Evolutionary conservation across 2,329 filamentous ascomycete species (phyloP).

Genomic region (Penicillium digitatum): DNA sequence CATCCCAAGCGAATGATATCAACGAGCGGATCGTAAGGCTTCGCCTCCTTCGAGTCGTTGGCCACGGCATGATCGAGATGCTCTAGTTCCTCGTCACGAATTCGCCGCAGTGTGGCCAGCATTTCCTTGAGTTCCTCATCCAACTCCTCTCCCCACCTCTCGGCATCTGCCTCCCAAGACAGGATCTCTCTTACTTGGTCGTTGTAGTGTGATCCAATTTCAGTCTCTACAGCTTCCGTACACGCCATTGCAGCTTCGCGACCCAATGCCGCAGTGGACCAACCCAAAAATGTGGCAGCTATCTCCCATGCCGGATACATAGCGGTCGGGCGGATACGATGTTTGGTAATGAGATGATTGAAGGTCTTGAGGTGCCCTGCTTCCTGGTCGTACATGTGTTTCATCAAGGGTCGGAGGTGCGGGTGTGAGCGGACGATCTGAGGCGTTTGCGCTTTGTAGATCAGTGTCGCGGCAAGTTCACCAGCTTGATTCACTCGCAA

Average conservation of each 20-base stretch:
- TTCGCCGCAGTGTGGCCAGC: constrained; percentile 69
- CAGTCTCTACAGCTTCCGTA: constrained; percentile 96
- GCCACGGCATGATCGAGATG: constrained; percentile 93
- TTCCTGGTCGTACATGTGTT: constrained; percentile 98
- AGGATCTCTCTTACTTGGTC: constrained; percentile 78
- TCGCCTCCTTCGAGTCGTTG: constrained; percentile 84
- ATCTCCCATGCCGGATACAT: constrained; percentile 88
- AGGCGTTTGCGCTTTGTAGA: constrained; percentile 86
- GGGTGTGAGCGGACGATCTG: constrained; percentile 75
- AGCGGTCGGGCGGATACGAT: constrained; percentile 85
- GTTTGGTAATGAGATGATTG: constrained; percentile 74
- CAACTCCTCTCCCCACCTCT: constrained; percentile 72
- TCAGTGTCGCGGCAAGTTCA: constrained; percentile 92
- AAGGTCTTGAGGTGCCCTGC: constrained; percentile 81
- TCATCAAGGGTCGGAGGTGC: constrained; percentile 84
- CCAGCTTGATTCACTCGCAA: constrained; percentile 96
- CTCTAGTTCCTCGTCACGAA: constrained; percentile 93
- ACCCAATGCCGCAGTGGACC: constrained; percentile 83
- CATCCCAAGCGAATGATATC: constrained; percentile 87
- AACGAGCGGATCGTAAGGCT: constrained; percentile 84
- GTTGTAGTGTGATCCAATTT: constrained; percentile 96
- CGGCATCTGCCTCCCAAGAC: constrained; percentile 73
- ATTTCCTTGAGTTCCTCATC: constrained; percentile 73
- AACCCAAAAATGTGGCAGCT: constrained; percentile 76
- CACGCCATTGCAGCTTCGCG: constrained; percentile 97